Conservation (phyloP, 768 basidiomycete genomes). For the Lentinula boryana region DNA sequence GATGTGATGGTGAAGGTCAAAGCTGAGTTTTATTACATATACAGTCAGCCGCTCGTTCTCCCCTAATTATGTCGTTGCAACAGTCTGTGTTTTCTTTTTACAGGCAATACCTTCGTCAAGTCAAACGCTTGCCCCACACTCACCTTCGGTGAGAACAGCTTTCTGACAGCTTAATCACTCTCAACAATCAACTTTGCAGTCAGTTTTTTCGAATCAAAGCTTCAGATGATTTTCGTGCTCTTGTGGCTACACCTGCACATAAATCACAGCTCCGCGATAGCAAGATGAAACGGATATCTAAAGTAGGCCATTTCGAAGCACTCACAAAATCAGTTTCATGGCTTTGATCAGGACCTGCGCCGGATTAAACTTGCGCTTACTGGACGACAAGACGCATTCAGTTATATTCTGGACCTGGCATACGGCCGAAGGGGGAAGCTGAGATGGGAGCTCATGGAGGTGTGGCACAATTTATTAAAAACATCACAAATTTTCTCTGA, state of each 20-base stretch:
- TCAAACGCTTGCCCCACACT: constrained; percentile 32
- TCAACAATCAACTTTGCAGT: constrained; percentile 26
- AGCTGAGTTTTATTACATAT: not conserved
- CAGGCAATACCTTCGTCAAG: constrained; percentile 34
- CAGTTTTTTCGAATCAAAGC: constrained; percentile 60
- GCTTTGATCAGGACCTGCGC: constrained; percentile 39
- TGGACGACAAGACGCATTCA: constrained; percentile 44
- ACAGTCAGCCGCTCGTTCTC: not conserved
- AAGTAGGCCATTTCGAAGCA: constrained; percentile 28
- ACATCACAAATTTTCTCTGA: not conserved
- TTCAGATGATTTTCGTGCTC: constrained; percentile 48
- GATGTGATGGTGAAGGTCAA: not conserved
- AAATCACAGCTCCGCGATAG: constrained; percentile 21
- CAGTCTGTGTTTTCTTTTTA: constrained; percentile 27
- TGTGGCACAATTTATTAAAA: constrained; percentile 20
- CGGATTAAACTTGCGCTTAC: constrained; percentile 49
- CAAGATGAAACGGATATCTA: constrained; percentile 45
- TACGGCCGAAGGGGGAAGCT: constrained; percentile 75
- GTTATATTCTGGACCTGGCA: constrained; percentile 56
- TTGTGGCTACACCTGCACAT: constrained; percentile 26
- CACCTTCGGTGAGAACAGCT: constrained; percentile 32
- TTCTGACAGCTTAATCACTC: not conserved
- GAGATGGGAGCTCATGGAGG: constrained; percentile 63
- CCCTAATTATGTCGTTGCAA: not conserved
- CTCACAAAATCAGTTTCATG: not conserved